A percentile compares a stretch with the other conserved stretches of the same genome.
Conservation (phyloP, 2,329 filamentous ascomycete species). For the Trichoderma guizhouense region DNA sequence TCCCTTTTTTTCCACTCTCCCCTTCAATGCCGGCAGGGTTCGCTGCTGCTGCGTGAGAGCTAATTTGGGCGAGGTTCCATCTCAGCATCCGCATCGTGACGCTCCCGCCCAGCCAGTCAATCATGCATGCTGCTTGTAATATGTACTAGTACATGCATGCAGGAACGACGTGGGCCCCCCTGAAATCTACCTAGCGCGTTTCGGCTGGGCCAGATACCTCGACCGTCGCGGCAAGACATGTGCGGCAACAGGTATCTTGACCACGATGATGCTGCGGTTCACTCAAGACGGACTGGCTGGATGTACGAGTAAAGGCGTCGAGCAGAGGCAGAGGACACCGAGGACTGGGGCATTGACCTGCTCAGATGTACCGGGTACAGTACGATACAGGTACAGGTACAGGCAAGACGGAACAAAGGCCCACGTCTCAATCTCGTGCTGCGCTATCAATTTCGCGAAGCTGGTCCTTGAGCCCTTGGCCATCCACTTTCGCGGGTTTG, state of each 20-base stretch:
- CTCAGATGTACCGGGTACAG: neutral
- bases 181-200: conserved; percentile 22
- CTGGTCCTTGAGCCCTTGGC: conserved; percentile 17
- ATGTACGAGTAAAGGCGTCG: neutral
- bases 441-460: conserved; percentile 26
- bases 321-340: neutral
- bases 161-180: conserved; percentile 30
- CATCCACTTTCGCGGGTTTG: neutral
- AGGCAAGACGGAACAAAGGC: neutral
- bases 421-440: conserved; percentile 21
- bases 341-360: neutral
- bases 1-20: neutral
- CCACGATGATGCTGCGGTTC: neutral
- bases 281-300: neutral
- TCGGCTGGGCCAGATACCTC: conserved; percentile 13
- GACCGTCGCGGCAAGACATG: neutral
- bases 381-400: neutral
- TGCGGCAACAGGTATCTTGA: conserved; percentile 4
- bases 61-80: conserved; percentile 1
- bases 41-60: conserved; percentile 10
- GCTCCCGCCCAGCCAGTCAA: neutral
- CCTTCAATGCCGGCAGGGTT: conserved; percentile 7
- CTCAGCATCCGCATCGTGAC: neutral
- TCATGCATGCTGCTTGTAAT: conserved; percentile 13
- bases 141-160: conserved; percentile 26